These are phyloP conservation scores for Aureobasidium sp. DNA, from an alignment of 2,329 filamentous ascomycete genomes.

Conservation along the genomic window DNA sequence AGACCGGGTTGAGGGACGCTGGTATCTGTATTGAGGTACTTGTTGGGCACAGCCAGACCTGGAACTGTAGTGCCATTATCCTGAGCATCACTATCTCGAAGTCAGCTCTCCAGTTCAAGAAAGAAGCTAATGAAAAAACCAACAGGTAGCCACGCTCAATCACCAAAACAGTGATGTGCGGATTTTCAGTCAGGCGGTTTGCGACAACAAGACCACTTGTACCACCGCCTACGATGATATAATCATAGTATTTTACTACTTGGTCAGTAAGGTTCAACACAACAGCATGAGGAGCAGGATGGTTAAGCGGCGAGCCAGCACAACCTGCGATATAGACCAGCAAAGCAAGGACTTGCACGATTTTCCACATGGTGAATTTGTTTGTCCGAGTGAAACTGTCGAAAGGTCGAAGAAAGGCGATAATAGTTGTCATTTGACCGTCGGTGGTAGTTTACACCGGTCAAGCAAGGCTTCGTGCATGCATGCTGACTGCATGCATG, in stretches of 20 bases:
- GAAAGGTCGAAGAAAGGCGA: too few species aligned
- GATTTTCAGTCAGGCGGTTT: slow-evolving; percentile 25
- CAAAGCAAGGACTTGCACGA: neutral
- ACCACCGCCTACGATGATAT: slow-evolving; percentile 35
- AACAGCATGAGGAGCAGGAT: neutral
- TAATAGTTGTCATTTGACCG: neutral
- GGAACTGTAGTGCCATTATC: slow-evolving; percentile 16
- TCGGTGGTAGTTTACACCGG: neutral
- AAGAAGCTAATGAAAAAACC: neutral
- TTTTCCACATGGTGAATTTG: neutral
- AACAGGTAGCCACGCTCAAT: slow-evolving; percentile 15
- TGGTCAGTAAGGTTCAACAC: neutral
- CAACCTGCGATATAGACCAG: neutral
- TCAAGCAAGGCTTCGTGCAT: neutral
- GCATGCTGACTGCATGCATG: neutral
- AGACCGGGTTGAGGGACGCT: slow-evolving; percentile 3
- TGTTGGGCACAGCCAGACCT: neutral
- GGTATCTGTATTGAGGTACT: slow-evolving; percentile 11
- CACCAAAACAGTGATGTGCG: slow-evolving; percentile 12
- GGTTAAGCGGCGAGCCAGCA: neutral
- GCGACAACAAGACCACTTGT: slow-evolving; percentile 32
- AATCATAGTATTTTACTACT: slow-evolving; percentile 26
- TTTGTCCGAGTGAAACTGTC: neutral
- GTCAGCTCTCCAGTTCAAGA: neutral
- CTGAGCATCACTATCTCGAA: neutral